Evolutionary conservation across 2,329 filamentous ascomycete genomes (phyloP), one percentile per base, ranked within the genome.

Genomic region (Aureobasidium sp.): DNA sequence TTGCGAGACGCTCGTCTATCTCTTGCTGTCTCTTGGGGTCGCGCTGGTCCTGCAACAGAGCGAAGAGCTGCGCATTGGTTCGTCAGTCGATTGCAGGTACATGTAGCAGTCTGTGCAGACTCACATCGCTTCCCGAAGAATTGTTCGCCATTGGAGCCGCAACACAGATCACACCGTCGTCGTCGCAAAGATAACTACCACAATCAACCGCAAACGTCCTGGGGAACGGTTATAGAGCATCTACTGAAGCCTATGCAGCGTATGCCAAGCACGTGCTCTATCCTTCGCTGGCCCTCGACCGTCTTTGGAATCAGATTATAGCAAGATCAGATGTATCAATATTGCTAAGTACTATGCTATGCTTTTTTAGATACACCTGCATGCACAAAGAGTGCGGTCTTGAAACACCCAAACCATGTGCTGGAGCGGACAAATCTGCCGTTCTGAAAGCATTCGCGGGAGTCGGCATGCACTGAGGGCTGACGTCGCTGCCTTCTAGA

Each of bases 1-100:
- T 77, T 66, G 80, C 76, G 25, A 84, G 76, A 56, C 83, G 79
- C 69, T 83, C 82, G 71, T 84, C 83, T 69, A 87, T 75, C 62
- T 83, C 82, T 68, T 82, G 79, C 68, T 86, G 79, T 66, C 83
- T 80, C 70, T 84, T 80, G 27, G 83, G 79, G 73, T 88, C 83
- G 64, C 80, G 75, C 68, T 81, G 81, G 71, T 82, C 79, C 73
- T 79, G 81, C 68, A 86, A 78, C 71, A 78, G 79, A 71, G 83
- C 80, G 76, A 86, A 84, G 76, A 86, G 77, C 84, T 86, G 66
- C 0, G 17, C 22, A 17, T 59, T 22, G 44, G 25, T 27, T 20
- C 4, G 41, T 53, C 27, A 61, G 49, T 48, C 14, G 36, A 5
- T 27, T 27, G 20, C 8, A 25, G 31, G 9, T 20, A 17, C 5